These are phyloP conservation scores for Penicillium sp. DNA, from an alignment of 2,329 filamentous ascomycete species.

Conservation along the genomic window DNA sequence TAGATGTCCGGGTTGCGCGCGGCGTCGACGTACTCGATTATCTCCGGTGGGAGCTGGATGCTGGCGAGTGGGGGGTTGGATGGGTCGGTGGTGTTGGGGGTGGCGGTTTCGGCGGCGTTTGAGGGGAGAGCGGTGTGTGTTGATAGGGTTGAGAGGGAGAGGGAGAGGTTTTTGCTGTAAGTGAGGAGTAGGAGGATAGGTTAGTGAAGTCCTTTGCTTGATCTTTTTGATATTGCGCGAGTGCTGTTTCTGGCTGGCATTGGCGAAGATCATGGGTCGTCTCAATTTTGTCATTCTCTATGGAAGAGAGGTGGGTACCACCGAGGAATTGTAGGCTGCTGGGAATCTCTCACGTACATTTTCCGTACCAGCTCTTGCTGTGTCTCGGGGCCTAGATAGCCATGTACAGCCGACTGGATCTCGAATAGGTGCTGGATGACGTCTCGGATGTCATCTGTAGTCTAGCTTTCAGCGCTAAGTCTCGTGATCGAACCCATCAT, in stretches of 20 bases:
- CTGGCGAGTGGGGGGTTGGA: slow-evolving; percentile 54
- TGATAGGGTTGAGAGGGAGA: slow-evolving; percentile 60
- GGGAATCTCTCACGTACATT: slow-evolving; percentile 51
- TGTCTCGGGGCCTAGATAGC: slow-evolving; percentile 63
- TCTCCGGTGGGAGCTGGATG: slow-evolving; percentile 64
- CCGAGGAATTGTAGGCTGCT: neutral
- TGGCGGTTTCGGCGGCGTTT: slow-evolving; percentile 29
- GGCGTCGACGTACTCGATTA: slow-evolving; percentile 67
- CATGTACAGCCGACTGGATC: slow-evolving; percentile 63
- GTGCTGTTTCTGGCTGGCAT: neutral
- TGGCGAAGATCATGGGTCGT: neutral
- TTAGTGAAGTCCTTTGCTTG: slow-evolving; percentile 6
- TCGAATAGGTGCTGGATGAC: slow-evolving; percentile 68
- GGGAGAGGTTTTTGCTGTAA: slow-evolving; percentile 57
- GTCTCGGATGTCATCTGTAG: slow-evolving; percentile 62
- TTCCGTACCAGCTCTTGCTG: slow-evolving; percentile 64
- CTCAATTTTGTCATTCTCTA: neutral
- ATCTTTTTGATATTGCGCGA: neutral
- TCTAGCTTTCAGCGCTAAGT: too few relatives aligned
- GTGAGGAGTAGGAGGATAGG: neutral
- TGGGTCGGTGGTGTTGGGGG: slow-evolving; percentile 34
- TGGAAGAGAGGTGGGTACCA: neutral
- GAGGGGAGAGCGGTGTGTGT: slow-evolving; percentile 41
- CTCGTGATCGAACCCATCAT: too few relatives aligned
- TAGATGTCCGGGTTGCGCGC: slow-evolving; percentile 71